Evolutionary conservation across 164 flowering plant genomes (phyloP).

Genomic region (Paratinospora sagittata): DNA sequence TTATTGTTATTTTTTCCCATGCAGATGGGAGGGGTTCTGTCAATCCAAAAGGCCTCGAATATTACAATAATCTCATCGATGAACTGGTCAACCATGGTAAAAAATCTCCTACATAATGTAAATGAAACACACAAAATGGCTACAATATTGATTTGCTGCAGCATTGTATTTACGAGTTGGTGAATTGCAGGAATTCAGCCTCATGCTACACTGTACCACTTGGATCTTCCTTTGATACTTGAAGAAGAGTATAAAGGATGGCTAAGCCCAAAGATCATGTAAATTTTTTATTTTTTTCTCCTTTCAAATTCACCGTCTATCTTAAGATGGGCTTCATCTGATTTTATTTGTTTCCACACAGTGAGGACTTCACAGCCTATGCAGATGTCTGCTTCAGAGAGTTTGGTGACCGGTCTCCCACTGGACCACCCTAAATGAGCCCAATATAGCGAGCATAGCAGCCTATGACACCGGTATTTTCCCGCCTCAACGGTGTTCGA

Average conservation of each 20-base stretch:
- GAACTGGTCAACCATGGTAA: slow-evolving; percentile 4
- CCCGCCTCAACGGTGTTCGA: slow-evolving; percentile 19
- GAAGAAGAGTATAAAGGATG: slow-evolving; percentile 22
- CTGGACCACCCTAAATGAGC: slow-evolving; percentile 24
- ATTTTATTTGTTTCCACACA: not conserved
- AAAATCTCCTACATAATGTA: not conserved
- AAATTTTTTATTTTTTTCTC: not conserved
- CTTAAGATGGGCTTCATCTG: not conserved
- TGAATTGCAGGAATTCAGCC: slow-evolving; percentile 24
- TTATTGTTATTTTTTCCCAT: too few relatives aligned
- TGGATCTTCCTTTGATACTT: slow-evolving; percentile 23
- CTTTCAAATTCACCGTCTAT: not conserved
- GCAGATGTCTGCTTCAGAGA: slow-evolving; percentile 20
- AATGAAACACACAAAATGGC: too few relatives aligned
- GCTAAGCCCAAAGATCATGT: slow-evolving; percentile 24
- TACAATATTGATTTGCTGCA: not conserved
- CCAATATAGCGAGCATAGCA: slow-evolving; percentile 8
- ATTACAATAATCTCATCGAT: slow-evolving; percentile 11
- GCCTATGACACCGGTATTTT: slow-evolving; percentile 3
- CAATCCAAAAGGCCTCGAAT: slow-evolving; percentile 21
- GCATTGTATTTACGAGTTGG: not conserved
- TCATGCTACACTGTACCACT: slow-evolving; percentile 22
- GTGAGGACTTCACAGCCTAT: slow-evolving; percentile 11
- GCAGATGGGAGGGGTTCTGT: slow-evolving; percentile 40
- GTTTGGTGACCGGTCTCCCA: slow-evolving; percentile 21